Evolutionary conservation across 164 flowering plant species (phyloP).

Genomic region (Tetrastigma voinierianum): DNA sequence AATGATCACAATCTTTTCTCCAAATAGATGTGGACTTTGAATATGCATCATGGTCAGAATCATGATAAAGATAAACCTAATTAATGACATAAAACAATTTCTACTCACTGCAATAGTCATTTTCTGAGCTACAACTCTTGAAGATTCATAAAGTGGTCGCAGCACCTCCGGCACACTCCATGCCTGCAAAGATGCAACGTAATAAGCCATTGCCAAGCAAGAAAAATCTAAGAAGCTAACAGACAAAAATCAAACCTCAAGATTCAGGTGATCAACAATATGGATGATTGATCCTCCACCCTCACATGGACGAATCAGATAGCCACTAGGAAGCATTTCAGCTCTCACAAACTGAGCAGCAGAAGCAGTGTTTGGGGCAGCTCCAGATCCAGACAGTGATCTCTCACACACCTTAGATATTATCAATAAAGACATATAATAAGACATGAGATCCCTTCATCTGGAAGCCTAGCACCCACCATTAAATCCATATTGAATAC

Average conservation of each 20-base stretch:
- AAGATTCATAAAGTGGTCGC: constrained; percentile 89
- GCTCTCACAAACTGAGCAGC: constrained; percentile 83
- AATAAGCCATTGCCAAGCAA: constrained; percentile 1
- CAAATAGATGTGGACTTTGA: neutral
- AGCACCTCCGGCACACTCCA: constrained; percentile 92
- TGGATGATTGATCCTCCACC: constrained; percentile 96
- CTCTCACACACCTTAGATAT: constrained; percentile 79
- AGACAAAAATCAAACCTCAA: constrained; percentile 49
- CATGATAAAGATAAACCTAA: neutral
- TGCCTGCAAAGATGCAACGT: constrained; percentile 42
- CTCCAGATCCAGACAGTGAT: constrained; percentile 83
- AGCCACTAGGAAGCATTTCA: constrained; percentile 92
- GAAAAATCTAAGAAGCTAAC: neutral
- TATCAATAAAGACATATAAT: neutral
- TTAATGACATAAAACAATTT: constrained; percentile 4
- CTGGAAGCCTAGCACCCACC: neutral
- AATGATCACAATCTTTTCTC: neutral
- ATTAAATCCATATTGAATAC: neutral
- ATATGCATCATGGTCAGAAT: neutral
- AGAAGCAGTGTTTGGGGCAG: constrained; percentile 67
- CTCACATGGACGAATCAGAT: constrained; percentile 85
- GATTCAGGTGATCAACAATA: constrained; percentile 91
- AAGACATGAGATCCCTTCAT: neutral
- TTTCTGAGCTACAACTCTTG: constrained; percentile 84
- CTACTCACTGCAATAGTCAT: constrained; percentile 85